Conservation (phyloP, 495 filamentous ascomycete genomes). For the Cercophora sp. region DNA sequence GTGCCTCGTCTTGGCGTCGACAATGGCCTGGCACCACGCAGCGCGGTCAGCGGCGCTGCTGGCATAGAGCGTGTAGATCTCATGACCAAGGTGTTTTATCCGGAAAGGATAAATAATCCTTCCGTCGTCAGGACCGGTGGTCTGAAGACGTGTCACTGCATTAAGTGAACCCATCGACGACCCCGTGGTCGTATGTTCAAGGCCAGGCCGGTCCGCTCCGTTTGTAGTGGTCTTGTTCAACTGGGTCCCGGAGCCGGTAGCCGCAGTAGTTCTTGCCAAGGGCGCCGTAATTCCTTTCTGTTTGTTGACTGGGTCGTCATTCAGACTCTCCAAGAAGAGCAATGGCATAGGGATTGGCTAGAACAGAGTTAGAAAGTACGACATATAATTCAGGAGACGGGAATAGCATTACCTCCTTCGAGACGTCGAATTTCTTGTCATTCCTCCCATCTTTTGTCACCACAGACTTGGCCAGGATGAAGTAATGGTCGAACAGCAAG, state of each 20-base stretch:
- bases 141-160: slow-evolving; percentile 48
- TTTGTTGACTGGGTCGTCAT: slow-evolving; percentile 86
- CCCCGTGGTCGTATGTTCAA: slow-evolving; percentile 63
- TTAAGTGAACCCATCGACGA: slow-evolving; percentile 38
- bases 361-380: slow-evolving; percentile 13
- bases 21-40: slow-evolving; percentile 92
- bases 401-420: slow-evolving; percentile 79
- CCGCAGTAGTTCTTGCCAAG: slow-evolving; percentile 46
- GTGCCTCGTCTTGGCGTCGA: slow-evolving; percentile 89
- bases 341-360: slow-evolving; percentile 96
- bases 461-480: slow-evolving; percentile 84
- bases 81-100: slow-evolving; percentile 93
- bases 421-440: slow-evolving; percentile 90
- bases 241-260: slow-evolving; percentile 46
- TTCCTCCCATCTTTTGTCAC: slow-evolving; percentile 63
- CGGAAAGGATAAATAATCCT: slow-evolving; percentile 90
- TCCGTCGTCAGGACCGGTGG: slow-evolving; percentile 53
- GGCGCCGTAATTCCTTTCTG: slow-evolving; percentile 76
- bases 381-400: too few species aligned
- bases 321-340: slow-evolving; percentile 81
- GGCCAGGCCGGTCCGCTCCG: slow-evolving; percentile 49
- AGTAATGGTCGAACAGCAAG: slow-evolving; percentile 92
- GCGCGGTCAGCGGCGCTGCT: slow-evolving; percentile 64
- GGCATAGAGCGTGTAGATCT: slow-evolving; percentile 84
- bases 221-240: slow-evolving; percentile 48